Evolutionary conservation across 2,329 filamentous ascomycete species (phyloP), one percentile per base, ranked within the genome.

Genomic region (Trichoderma sp.): DNA sequence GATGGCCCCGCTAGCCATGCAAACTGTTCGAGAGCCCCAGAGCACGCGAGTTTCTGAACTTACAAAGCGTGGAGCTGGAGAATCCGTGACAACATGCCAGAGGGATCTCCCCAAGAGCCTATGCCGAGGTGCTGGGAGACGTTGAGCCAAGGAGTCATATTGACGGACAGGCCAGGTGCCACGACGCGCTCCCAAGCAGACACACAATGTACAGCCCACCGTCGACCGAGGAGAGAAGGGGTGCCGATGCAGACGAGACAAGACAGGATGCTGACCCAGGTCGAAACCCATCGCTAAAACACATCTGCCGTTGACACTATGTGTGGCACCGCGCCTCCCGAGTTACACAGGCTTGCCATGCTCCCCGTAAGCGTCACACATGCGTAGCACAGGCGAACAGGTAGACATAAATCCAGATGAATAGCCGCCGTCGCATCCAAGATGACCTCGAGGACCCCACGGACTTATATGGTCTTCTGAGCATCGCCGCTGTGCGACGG

Each of bases 1-100:
- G 48, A 54, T 52, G 45, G 50, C 39, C 48, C 34, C 48, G 48
- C 48, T 54, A 52, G 39, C 48, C 58, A 54, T 62, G 58, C 58
- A 60, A 39, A 10, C 39, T 14, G 39, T 52, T 24, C 28, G 44
- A 14, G 5, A 45, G 47, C 26, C 17, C 59, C 50, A 47, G 50
- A 21, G 21, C 39, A 5, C n/a, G 10, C 24, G 7, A 39, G 34
- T 30, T 39, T 12, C 44, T 17, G 26, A 14, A 52, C 24, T 55
- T 26, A 44, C n/a, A 21, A 19, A 54, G 58, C n/a, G 24, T 26
- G 24, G n/a, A 54, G 59, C 50, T 26, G 26, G 26, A n/a, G 14
- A 15, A 1, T n/a, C n/a, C 19, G 3, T 43, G 26, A 44, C 34
- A 24, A 34, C 10, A 21, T 41, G 50, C 17, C 44, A 24, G 3